A percentile compares a stretch with the other conserved stretches of the same genome.
These are phyloP conservation scores for Aspergillus thermomutatus DNA, from an alignment of 2,329 filamentous ascomycete species.

Conservation along the genomic window DNA sequence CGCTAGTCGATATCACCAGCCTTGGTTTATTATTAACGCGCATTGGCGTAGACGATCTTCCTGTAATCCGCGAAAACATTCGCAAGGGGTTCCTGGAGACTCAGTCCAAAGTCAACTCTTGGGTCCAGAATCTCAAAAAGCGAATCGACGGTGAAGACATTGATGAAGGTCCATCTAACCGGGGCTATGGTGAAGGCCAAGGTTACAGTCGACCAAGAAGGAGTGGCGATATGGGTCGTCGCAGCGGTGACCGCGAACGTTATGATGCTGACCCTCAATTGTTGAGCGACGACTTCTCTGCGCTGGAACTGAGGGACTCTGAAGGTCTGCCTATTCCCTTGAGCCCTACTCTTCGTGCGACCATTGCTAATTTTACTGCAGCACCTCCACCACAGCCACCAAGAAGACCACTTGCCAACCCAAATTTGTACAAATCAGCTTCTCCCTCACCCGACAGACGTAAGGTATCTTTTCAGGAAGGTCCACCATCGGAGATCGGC, in stretches of 20 bases:
- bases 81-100: constrained; percentile 94
- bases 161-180: constrained; percentile 49
- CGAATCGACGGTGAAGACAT: constrained; percentile 85
- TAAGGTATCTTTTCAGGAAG: constrained; percentile 58
- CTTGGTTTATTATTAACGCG: constrained; percentile 11
- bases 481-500: constrained; percentile 75
- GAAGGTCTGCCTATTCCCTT: constrained; percentile 45
- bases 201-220: constrained; percentile 52
- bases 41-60: constrained; percentile 69
- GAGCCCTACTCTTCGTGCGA: not conserved
- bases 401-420: constrained; percentile 65
- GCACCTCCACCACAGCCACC: constrained; percentile 55
- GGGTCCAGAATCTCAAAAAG: constrained; percentile 90
- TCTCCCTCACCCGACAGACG: constrained; percentile 52
- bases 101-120: constrained; percentile 85
- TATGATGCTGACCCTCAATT: constrained; percentile 95
- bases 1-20: not conserved
- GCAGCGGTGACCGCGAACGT: constrained; percentile 82
- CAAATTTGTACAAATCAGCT: constrained; percentile 73
- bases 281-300: constrained; percentile 81
- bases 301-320: constrained; percentile 60
- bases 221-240: constrained; percentile 60
- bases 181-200: constrained; percentile 32
- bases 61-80: constrained; percentile 87
- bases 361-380: constrained; percentile 22